phyloP scores from a whole-genome alignment of 2,329 filamentous ascomycete genomes.

The Penicillium fuscoglaucum region DNA sequence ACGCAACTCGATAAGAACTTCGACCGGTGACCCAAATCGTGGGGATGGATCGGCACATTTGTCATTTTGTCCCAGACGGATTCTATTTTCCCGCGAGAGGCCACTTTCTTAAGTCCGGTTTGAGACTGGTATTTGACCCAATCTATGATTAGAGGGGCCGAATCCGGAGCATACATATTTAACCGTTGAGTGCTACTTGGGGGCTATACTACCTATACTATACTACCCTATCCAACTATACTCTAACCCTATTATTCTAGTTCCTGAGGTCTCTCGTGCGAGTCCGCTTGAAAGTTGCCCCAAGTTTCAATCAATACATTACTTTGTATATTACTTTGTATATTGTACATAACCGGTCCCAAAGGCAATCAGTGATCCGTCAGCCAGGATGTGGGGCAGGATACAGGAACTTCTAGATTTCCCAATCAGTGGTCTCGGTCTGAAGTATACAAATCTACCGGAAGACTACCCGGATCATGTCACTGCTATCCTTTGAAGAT shows the following conservation, averaged over 20 bases:
- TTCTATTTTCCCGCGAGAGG: slow-evolving; percentile 37
- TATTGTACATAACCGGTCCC: not conserved
- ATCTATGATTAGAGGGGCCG: slow-evolving; percentile 26
- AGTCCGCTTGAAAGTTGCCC: slow-evolving; percentile 2
- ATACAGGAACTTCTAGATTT: slow-evolving; percentile 26
- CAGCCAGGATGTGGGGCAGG: slow-evolving; percentile 29
- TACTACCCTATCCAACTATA: not conserved
- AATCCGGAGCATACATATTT: slow-evolving; percentile 25
- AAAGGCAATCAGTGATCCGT: slow-evolving; percentile 20
- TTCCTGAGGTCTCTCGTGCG: slow-evolving; percentile 9
- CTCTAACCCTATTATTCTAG: not conserved
- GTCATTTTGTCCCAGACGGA: slow-evolving; percentile 36
- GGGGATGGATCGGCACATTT: slow-evolving; percentile 39
- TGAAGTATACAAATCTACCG: slow-evolving; percentile 23
- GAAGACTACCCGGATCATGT: slow-evolving; percentile 10
- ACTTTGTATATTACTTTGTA: no score
- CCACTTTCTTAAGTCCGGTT: slow-evolving; percentile 14
- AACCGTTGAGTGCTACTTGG: slow-evolving; percentile 13
- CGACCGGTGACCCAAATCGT: slow-evolving; percentile 35
- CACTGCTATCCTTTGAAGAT: not conserved
- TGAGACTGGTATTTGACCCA: slow-evolving; percentile 12
- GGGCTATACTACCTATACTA: not conserved
- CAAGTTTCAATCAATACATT: not conserved
- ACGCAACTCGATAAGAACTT: slow-evolving; percentile 17
- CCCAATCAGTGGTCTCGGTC: slow-evolving; percentile 38